These are phyloP conservation scores for Alternaria consortialis DNA, from an alignment of 2,329 filamentous ascomycete genomes.

Conservation along the genomic window DNA sequence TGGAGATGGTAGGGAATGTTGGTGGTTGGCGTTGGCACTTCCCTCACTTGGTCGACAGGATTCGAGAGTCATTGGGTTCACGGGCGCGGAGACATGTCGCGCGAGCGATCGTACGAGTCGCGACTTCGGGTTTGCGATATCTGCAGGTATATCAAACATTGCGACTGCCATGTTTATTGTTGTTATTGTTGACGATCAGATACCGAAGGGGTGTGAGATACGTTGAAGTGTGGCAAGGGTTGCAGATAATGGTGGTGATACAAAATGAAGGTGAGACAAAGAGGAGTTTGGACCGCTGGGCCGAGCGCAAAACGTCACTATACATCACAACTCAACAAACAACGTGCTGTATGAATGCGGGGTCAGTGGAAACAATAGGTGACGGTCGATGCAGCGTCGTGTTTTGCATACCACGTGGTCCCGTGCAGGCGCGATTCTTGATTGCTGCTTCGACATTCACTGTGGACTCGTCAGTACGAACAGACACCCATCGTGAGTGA, in stretches of 20 bases:
- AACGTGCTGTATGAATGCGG: neutral
- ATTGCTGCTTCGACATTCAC: neutral
- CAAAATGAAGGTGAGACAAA: conserved; percentile 3
- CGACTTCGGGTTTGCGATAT: conserved; percentile 2
- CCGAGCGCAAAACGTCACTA: neutral
- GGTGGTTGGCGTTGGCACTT: neutral
- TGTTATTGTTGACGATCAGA: neutral
- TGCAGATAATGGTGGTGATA: neutral
- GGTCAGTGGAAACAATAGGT: neutral
- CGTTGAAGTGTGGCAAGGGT: neutral
- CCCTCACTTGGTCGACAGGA: neutral
- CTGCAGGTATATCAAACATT: neutral
- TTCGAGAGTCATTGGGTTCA: neutral
- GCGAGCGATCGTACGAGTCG: conserved; percentile 1
- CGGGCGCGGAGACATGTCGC: conserved; percentile 18
- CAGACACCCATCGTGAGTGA: neutral
- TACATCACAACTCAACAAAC: conserved; percentile 2
- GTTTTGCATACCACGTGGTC: neutral
- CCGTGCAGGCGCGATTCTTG: conserved; percentile 4
- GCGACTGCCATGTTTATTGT: neutral
- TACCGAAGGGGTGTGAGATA: neutral
- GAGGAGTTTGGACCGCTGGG: neutral
- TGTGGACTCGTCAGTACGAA: neutral
- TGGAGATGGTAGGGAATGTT: neutral
- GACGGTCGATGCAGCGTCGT: neutral